Evolutionary conservation across 768 basidiomycete species (phyloP).

Genomic region (Coprinellus micaceus): DNA sequence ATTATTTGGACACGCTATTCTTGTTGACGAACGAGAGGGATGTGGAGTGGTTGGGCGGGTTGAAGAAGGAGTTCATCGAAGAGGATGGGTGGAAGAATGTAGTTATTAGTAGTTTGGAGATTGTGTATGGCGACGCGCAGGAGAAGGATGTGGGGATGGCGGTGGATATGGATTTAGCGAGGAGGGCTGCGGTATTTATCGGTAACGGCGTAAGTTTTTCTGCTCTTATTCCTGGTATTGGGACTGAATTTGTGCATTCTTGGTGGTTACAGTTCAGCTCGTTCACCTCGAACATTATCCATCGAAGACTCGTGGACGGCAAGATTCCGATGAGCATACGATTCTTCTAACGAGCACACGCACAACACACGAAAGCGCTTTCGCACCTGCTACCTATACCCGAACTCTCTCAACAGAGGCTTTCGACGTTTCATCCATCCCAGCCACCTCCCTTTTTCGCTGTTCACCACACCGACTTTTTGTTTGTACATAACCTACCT

Average conservation of each 20-base stretch:
- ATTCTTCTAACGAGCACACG: constrained; percentile 25
- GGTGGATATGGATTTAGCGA: constrained; percentile 54
- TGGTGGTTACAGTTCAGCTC: constrained; percentile 40
- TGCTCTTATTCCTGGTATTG: background rate
- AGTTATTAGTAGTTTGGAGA: constrained; percentile 42
- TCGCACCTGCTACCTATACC: no score
- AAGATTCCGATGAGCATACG: constrained; percentile 41
- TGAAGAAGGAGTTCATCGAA: constrained; percentile 32
- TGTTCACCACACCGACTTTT: no score
- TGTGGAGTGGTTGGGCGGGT: constrained; percentile 38
- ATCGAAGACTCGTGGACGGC: constrained; percentile 43
- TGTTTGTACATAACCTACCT: no score
- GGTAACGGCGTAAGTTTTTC: constrained; percentile 51
- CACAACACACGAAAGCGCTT: no score
- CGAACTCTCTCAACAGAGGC: no score
- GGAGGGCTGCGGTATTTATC: constrained; percentile 47
- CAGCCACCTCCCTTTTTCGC: no score
- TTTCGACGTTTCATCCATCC: no score
- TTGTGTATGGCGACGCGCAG: constrained; percentile 34
- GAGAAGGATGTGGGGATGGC: constrained; percentile 46
- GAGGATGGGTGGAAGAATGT: constrained; percentile 43
- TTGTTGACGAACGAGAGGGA: constrained; percentile 47
- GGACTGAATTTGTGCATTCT: constrained; percentile 1
- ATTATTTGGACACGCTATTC: constrained; percentile 41
- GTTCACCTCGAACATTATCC: constrained; percentile 48